Base-by-base conservation (phyloP, 2,329 filamentous ascomycete species). In the Phoma sp. region DNA sequence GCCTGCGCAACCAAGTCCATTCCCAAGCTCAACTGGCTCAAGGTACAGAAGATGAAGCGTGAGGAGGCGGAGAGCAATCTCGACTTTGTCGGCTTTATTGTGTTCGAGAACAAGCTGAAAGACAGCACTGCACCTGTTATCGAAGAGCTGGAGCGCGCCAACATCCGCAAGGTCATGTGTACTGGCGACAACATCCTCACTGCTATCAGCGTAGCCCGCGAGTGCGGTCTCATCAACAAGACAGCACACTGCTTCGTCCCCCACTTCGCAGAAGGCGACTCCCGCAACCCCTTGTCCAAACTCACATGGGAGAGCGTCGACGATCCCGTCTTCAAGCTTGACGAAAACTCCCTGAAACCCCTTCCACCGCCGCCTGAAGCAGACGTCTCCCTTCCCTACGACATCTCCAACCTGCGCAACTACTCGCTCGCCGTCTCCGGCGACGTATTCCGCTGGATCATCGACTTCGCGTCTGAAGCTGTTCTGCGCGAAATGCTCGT, bases 41-140 rank as follows among this genome's bases (percentile, higher is more conserved):
- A 96, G 72, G 88, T 93, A 6, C 92, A 98, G 69, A 96, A 96
- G 78, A 93, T 98, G 88, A 90, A 87, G 64, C 88, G 95, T 25
- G 79, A 87, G 32, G 90, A 97, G 47, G 93, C 90, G 7, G 95
- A 99, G 74, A 89, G 85, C 3, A 82, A 87, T 26, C 83, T 99
- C 10, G 87, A 93, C 38, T 98, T 99, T 69, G 84, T 93, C 29
- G 95, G 95, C 5, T 99, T 99, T 77, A 98, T 99, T 69, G 89
- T 99, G 47, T 99, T 99, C 66, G 95, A 99, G 77, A 99, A 99
- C 78, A 99, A 99, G 77, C 80, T 99, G 57, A 99, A 99, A 74
- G 88, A 91, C 1, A 92, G 86, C 17, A 97, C 93, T 0, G 84
- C 90, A 1, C 84, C 83, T 1, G 90, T 97, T 28, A 85, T 99